phyloP scores from a whole-genome alignment of 2,329 filamentous ascomycete species.

The Monosporascus cannonballus region DNA sequence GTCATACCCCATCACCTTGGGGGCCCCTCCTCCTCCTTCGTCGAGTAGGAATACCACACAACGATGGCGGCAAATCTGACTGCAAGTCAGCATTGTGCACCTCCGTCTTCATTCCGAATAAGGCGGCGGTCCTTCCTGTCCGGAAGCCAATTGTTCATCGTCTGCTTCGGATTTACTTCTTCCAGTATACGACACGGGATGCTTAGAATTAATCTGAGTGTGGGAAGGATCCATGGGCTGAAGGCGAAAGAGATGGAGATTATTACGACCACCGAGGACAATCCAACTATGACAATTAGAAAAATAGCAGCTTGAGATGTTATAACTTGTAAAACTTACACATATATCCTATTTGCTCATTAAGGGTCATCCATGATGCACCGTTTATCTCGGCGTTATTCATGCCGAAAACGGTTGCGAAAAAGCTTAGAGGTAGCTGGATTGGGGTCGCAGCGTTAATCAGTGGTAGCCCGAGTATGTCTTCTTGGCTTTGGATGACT shows the following conservation, averaged over 20 bases:
- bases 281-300: conserved; percentile 12
- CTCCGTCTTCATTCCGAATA: no score
- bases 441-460: not conserved
- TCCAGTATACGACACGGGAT: conserved; percentile 4
- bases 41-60: no score
- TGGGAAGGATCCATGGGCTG: conserved; percentile 7
- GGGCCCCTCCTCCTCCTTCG: no score
- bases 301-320: no score
- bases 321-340: conserved; percentile 12
- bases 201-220: not conserved
- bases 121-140: not conserved
- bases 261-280: conserved; percentile 20
- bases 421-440: not conserved
- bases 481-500: conserved; percentile 1
- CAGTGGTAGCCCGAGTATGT: not conserved
- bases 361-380: conserved; percentile 7
- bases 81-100: no score
- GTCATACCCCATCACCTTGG: no score
- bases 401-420: not conserved
- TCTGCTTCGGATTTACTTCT: not conserved
- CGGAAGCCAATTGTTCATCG: not conserved
- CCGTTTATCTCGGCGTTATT: conserved; percentile 4
- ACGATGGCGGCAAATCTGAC: no score
- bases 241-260: conserved; percentile 19
- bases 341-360: conserved; percentile 13